phyloP scores from a whole-genome alignment of 2,329 filamentous ascomycete genomes.

The Helotiales sp. region DNA sequence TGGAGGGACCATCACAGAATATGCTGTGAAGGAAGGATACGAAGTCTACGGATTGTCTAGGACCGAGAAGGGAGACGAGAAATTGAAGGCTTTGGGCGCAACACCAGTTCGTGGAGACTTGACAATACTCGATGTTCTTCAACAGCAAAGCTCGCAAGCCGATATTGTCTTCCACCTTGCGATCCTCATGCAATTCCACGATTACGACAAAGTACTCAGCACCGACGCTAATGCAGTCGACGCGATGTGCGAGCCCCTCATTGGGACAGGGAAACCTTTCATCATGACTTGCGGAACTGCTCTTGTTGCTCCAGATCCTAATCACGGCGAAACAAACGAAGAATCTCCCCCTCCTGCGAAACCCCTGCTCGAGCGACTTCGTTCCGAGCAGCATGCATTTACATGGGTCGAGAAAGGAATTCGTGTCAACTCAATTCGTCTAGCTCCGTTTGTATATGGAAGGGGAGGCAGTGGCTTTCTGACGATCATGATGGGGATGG shows the following conservation, averaged over 20 bases:
- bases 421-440: slow-evolving; percentile 38
- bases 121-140: slow-evolving; percentile 39
- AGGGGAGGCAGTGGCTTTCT: slow-evolving; percentile 37
- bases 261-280: slow-evolving; percentile 39
- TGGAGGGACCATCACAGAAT: slow-evolving; percentile 38
- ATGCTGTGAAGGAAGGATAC: slow-evolving; percentile 41
- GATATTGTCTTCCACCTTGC: slow-evolving; percentile 47
- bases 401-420: slow-evolving; percentile 35
- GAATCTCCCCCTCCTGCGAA: slow-evolving; percentile 15
- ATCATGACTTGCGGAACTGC: slow-evolving; percentile 39
- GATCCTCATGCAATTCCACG: slow-evolving; percentile 33
- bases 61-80: slow-evolving; percentile 36
- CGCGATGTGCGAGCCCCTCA: slow-evolving; percentile 39
- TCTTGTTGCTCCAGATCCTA: slow-evolving; percentile 26
- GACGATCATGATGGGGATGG: slow-evolving; percentile 35
- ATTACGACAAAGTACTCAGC: slow-evolving; percentile 30
- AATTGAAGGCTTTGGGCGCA: slow-evolving; percentile 40
- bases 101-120: slow-evolving; percentile 43
- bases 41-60: slow-evolving; percentile 44
- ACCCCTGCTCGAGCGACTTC: slow-evolving; percentile 30
- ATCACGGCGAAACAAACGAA: slow-evolving; percentile 35
- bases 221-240: slow-evolving; percentile 39
- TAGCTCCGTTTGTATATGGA: slow-evolving; percentile 47
- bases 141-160: slow-evolving; percentile 38
- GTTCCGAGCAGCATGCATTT: slow-evolving; percentile 36